Conservation (phyloP, 2,329 filamentous ascomycete species). For the Xylariaceae sp. region DNA sequence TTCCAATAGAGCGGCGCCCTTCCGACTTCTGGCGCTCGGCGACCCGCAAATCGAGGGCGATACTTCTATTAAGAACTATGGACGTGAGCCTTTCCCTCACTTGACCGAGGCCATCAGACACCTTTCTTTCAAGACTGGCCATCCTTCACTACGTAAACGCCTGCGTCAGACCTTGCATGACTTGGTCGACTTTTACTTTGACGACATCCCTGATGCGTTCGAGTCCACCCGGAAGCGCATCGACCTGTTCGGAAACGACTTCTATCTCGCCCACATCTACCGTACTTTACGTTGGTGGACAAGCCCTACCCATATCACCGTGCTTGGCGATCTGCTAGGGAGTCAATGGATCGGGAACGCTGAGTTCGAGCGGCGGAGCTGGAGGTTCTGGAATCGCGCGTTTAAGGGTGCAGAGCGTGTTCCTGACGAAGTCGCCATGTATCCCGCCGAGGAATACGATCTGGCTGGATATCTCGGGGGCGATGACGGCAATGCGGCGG, state of each 20-base stretch:
- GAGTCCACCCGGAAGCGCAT: slow-evolving; percentile 75
- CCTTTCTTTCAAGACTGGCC: slow-evolving; percentile 49
- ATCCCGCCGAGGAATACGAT: slow-evolving; percentile 53
- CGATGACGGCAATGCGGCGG: slow-evolving; percentile 48
- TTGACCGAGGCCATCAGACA: slow-evolving; percentile 50
- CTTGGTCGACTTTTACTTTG: slow-evolving; percentile 61
- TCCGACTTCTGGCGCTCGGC: slow-evolving; percentile 83
- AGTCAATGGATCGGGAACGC: slow-evolving; percentile 91
- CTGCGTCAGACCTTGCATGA: slow-evolving; percentile 59
- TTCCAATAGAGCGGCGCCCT: slow-evolving; percentile 61
- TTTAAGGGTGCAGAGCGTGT: slow-evolving; percentile 71
- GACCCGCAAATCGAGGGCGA: slow-evolving; percentile 95
- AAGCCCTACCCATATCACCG: slow-evolving; percentile 80
- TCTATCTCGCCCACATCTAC: slow-evolving; percentile 92
- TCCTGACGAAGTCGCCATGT: slow-evolving; percentile 54
- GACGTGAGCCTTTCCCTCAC: slow-evolving; percentile 58
- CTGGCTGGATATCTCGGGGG: slow-evolving; percentile 53
- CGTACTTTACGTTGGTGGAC: slow-evolving; percentile 82
- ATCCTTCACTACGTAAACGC: slow-evolving; percentile 54
- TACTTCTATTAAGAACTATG: slow-evolving; percentile 71
- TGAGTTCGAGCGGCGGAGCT: slow-evolving; percentile 76
- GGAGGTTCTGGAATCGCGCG: slow-evolving; percentile 79
- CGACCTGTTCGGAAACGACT: slow-evolving; percentile 92
- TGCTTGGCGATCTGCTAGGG: slow-evolving; percentile 88
- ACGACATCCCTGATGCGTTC: slow-evolving; percentile 70